Evolutionary conservation across 2,329 filamentous ascomycete genomes (phyloP).

Genomic region (Tolypocladium tundrense): DNA sequence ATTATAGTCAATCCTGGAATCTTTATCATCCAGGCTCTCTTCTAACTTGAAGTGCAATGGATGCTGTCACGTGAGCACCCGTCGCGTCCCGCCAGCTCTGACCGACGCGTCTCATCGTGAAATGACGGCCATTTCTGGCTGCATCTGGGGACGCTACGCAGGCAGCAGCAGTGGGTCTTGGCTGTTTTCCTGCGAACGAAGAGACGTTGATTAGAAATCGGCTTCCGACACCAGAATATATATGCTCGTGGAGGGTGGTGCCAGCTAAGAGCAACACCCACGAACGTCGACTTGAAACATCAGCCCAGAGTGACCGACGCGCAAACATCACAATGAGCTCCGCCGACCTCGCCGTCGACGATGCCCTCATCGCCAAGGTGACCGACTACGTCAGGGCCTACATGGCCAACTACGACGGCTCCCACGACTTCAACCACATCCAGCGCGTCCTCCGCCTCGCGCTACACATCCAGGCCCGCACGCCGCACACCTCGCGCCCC

Average conservation of each 20-base stretch:
- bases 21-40: too few species aligned
- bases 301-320: background rate
- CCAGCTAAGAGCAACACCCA: background rate
- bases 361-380: constrained; percentile 42
- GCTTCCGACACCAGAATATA: background rate
- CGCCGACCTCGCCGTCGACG: constrained; percentile 15
- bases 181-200: background rate
- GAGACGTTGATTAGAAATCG: background rate
- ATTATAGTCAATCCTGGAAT: background rate
- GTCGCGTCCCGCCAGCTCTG: background rate
- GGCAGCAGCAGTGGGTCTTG: background rate
- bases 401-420: constrained; percentile 72
- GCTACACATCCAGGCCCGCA: constrained; percentile 48
- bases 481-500: constrained; percentile 27
- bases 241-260: background rate
- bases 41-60: background rate
- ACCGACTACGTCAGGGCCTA: constrained; percentile 57
- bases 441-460: constrained; percentile 68
- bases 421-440: constrained; percentile 82
- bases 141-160: background rate
- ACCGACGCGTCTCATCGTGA: background rate
- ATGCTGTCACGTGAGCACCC: background rate
- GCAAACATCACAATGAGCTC: constrained; percentile 11
- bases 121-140: background rate
- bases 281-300: background rate